Percentiles rank a stretch among this genome's conserved stretches.
Evolutionary conservation across 148 eudicot genomes (phyloP).

Genomic region (Oxyria digyna): DNA sequence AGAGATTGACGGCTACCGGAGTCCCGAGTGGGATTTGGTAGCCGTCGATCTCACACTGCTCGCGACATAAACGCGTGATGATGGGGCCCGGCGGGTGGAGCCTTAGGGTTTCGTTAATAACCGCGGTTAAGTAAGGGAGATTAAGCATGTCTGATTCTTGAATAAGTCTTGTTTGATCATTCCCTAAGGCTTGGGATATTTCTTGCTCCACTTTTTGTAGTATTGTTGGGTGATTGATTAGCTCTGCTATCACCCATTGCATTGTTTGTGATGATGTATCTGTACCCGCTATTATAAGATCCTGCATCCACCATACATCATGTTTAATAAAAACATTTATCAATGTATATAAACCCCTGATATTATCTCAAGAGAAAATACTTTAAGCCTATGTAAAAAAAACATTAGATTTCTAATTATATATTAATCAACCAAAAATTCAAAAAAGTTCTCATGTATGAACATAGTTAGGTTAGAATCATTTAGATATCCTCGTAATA

Average conservation of each 20-base stretch:
- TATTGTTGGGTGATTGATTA: slow-evolving; percentile 22
- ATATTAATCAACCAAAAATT: no score
- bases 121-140: slow-evolving; percentile 19
- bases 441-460: no score
- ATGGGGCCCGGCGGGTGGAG: slow-evolving; percentile 24
- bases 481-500: no score
- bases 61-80: slow-evolving; percentile 14
- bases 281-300: slow-evolving; percentile 29
- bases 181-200: slow-evolving; percentile 9
- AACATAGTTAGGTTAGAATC: no score
- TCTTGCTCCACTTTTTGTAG: slow-evolving; percentile 21
- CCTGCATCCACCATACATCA: slow-evolving; percentile 12
- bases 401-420: no score
- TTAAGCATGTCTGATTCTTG: slow-evolving; percentile 30
- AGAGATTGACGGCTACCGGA: slow-evolving; percentile 16
- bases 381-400: no score
- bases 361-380: no score
- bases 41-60: slow-evolving; percentile 21
- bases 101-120: slow-evolving; percentile 24
- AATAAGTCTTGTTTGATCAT: slow-evolving; percentile 11
- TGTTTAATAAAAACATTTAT: neutral
- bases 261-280: slow-evolving; percentile 21
- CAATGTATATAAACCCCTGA: no score
- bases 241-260: slow-evolving; percentile 36
- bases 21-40: slow-evolving; percentile 12